Evolutionary conservation across 2,329 filamentous ascomycete species (phyloP).

Genomic region (Berkeleyomyces basicola): DNA sequence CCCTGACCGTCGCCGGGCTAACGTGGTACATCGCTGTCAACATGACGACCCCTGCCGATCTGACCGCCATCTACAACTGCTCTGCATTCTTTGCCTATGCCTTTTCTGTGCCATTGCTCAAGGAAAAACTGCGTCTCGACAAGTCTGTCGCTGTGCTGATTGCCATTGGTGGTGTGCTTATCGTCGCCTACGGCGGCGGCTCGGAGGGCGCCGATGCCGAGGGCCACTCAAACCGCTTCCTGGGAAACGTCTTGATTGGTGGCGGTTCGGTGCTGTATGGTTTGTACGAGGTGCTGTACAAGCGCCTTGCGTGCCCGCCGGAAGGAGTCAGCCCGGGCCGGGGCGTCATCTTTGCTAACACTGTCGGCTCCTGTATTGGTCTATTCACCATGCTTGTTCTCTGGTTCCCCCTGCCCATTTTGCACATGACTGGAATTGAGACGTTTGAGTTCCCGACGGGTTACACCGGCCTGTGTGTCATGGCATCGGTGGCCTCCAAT

Average conservation of each 20-base stretch:
- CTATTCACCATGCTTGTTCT: conserved; percentile 70
- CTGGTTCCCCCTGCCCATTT: conserved; percentile 77
- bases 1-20: conserved; percentile 76
- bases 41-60: conserved; percentile 77
- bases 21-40: conserved; percentile 95
- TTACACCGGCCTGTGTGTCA: conserved; percentile 61
- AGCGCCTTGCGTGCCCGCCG: conserved; percentile 79
- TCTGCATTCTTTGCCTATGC: conserved; percentile 97
- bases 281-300: conserved; percentile 94
- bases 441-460: conserved; percentile 67
- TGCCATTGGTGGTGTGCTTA: conserved; percentile 74
- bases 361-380: conserved; percentile 77
- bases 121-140: conserved; percentile 66
- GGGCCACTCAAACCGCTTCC: conserved; percentile 43
- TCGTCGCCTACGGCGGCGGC: conserved; percentile 86
- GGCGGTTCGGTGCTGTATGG: conserved; percentile 84
- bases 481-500: conserved; percentile 70
- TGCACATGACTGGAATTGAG: conserved; percentile 67
- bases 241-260: conserved; percentile 87
- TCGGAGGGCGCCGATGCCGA: conserved; percentile 20
- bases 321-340: conserved; percentile 70
- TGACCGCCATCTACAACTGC: conserved; percentile 98
- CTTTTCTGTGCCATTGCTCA: conserved; percentile 79
- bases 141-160: conserved; percentile 78
- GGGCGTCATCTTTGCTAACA: conserved; percentile 92